Percentiles rank a stretch among this genome's conserved stretches.
phyloP scores from a whole-genome alignment of 495 filamentous ascomycete genomes.

The Bacidia gigantensis region DNA sequence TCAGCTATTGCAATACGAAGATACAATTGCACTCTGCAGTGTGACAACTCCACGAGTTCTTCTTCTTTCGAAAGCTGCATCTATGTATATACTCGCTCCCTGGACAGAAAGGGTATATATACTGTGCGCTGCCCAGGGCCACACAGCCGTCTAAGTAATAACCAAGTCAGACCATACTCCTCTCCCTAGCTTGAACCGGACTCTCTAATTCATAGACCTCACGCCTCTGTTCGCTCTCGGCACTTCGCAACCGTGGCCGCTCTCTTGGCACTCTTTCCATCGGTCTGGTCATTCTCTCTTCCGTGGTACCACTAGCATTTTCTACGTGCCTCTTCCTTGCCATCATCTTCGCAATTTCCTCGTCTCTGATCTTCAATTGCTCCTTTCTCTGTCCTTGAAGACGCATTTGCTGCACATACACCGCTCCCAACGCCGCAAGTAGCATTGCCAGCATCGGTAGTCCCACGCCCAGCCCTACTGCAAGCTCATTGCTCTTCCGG shows the following conservation, averaged over 20 bases:
- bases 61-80: too few relatives aligned
- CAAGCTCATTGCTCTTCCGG: neutral
- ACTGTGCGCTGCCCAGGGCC: too few relatives aligned
- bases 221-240: neutral
- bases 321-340: neutral
- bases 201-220: neutral
- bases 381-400: neutral
- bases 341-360: neutral
- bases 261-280: neutral
- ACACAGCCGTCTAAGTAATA: too few relatives aligned
- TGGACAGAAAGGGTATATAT: too few relatives aligned
- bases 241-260: neutral
- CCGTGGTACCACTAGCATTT: neutral
- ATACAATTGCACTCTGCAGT: too few relatives aligned
- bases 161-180: neutral
- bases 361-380: neutral
- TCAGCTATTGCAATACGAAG: too few relatives aligned
- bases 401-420: neutral
- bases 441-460: neutral
- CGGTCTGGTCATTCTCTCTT: neutral
- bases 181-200: neutral
- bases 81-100: too few relatives aligned
- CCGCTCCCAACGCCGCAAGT: neutral
- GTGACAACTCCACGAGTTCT: too few relatives aligned
- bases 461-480: slow-evolving; percentile 2